Base-by-base conservation (phyloP, 306 rosid species). In the Corylus americana region DNA sequence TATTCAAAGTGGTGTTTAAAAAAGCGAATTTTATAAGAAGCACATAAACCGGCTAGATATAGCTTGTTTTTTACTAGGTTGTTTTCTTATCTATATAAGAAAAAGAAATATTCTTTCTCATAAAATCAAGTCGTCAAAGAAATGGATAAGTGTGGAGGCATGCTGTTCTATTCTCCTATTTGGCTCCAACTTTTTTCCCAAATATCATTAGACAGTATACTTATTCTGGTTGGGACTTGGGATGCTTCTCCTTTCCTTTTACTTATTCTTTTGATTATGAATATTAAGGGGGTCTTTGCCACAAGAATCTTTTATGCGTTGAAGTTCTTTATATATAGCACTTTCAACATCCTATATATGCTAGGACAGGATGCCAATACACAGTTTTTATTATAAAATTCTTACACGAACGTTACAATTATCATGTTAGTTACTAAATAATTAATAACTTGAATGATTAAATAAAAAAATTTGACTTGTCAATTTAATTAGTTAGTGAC, bases 1-100 rank as follows among this genome's bases (percentile, higher is more conserved):
- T 80, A 67, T 80, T 74, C 79, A n/a, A 74, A 74, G 75, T 44
- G 74, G 44, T 5, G 50, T 11, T 5, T 16, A 6, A 58, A 59
- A 54, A 70, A 29, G 22, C 17, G 3, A 3, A 48, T 29, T 0
- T 29, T 22, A 47, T 17, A 54, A 53, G 58, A 74, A 74, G 59
- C 70, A 27, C 71, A 18, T 18, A 18, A 48, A 7, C 29, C 1
- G 44, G 44, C 44, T 39, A 39, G 35, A 31, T 31, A 31, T 31
- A 31, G 44, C 44, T 39, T 5, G 45, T 42, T 42, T 42, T 42
- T 42, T 0, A 42, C 45, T 42, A 42, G 8, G 45, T 5, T 42
- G 45, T 42, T 42, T 42, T 20, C 11, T 11, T 12, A 31, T 78
- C 18, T 22, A 22, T 22, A 22, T 45, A 27, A 70, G 44, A 39